Evolutionary conservation across 805 yeast genomes (phyloP).

Genomic region (Metschnikowia lachancei): DNA sequence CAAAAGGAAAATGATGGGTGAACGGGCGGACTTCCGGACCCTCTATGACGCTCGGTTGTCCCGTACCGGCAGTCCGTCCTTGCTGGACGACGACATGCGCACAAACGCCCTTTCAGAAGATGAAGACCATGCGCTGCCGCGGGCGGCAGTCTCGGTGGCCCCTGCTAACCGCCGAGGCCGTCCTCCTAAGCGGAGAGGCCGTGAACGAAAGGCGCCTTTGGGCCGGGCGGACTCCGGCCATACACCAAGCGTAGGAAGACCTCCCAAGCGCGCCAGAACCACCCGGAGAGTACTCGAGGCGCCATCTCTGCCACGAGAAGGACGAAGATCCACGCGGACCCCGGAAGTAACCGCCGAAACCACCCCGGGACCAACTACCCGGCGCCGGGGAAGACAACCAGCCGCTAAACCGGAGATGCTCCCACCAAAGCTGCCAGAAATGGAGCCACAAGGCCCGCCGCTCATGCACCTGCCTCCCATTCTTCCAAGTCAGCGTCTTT

Average conservation of each 20-base stretch:
- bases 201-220: slow-evolving; percentile 13
- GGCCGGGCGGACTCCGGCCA: slow-evolving; percentile 5
- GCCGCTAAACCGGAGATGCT: not conserved
- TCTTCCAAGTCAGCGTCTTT: slow-evolving; percentile 17
- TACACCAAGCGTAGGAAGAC: not conserved
- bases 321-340: not conserved
- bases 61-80: slow-evolving; percentile 13
- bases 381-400: slow-evolving; percentile 2
- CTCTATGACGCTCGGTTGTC: slow-evolving; percentile 12
- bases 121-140: slow-evolving; percentile 11
- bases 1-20: slow-evolving; percentile 20
- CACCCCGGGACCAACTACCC: not conserved
- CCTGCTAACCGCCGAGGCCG: slow-evolving; percentile 18
- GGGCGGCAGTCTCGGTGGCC: not conserved
- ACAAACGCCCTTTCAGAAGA: slow-evolving; percentile 11
- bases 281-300: slow-evolving; percentile 5
- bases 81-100: slow-evolving; percentile 18
- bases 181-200: slow-evolving; percentile 17
- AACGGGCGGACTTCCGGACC: slow-evolving; percentile 18
- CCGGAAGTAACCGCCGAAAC: not conserved
- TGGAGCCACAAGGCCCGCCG: slow-evolving; percentile 12
- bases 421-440: slow-evolving; percentile 2
- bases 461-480: slow-evolving; percentile 18
- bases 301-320: slow-evolving; percentile 6
- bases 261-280: slow-evolving; percentile 10